These are phyloP conservation scores for Collybia mongolica DNA, from an alignment of 768 basidiomycete species.

Conservation along the genomic window DNA sequence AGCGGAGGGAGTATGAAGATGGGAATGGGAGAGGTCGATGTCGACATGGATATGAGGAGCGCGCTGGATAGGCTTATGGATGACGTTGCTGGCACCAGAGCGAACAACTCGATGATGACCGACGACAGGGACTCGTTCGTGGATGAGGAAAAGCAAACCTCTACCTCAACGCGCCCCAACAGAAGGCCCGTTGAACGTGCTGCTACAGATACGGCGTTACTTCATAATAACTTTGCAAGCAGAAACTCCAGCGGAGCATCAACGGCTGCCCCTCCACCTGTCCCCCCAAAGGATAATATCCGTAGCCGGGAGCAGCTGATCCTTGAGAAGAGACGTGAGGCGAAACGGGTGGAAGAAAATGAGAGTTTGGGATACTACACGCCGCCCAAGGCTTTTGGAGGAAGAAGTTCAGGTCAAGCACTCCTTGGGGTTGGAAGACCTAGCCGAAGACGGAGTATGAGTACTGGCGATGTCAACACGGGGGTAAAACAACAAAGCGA, in stretches of 20 bases:
- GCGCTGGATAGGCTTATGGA: slow-evolving; percentile 75
- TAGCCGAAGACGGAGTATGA: slow-evolving; percentile 69
- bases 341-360: slow-evolving; percentile 52
- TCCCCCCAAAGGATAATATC: slow-evolving; percentile 67
- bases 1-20: slow-evolving; percentile 29
- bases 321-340: slow-evolving; percentile 65
- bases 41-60: slow-evolving; percentile 70
- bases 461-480: slow-evolving; percentile 70
- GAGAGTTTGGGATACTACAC: slow-evolving; percentile 31
- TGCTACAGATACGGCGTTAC: slow-evolving; percentile 48
- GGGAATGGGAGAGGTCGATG: slow-evolving; percentile 51
- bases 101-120: slow-evolving; percentile 41
- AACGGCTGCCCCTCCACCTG: slow-evolving; percentile 41
- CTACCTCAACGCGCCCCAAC: slow-evolving; percentile 15
- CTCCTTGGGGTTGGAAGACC: slow-evolving; percentile 46
- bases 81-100: slow-evolving; percentile 50
- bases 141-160: slow-evolving; percentile 16
- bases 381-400: slow-evolving; percentile 8
- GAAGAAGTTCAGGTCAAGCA: slow-evolving; percentile 14
- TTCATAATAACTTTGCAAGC: slow-evolving; percentile 36
- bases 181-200: slow-evolving; percentile 38
- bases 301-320: slow-evolving; percentile 65
- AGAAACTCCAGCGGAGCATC: slow-evolving; percentile 44
- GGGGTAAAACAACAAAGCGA: slow-evolving; percentile 31
- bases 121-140: slow-evolving; percentile 42